Percentiles rank a stretch among this genome's conserved stretches.
phyloP scores from a whole-genome alignment of 257 asterid genomes.

The Lantana camara region DNA sequence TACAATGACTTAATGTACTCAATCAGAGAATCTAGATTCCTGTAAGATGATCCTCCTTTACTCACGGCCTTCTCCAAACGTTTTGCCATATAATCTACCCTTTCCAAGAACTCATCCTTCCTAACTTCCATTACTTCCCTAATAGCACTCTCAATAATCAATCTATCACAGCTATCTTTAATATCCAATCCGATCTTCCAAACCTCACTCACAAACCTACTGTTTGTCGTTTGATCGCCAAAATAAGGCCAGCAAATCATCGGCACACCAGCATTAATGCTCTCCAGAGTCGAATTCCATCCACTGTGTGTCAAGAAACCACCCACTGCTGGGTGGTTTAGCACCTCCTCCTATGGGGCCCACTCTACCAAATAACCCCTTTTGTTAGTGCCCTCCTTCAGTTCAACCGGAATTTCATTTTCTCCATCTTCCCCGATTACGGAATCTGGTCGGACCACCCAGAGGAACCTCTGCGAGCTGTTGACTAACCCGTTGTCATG shows the following conservation, averaged over 20 bases:
- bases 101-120: constrained; percentile 33
- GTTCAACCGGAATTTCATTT: constrained; percentile 10
- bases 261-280: constrained; percentile 27
- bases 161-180: constrained; percentile 36
- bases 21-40: constrained; percentile 22
- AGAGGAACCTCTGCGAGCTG: constrained; percentile 34
- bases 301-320: constrained; percentile 43
- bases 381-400: constrained; percentile 21
- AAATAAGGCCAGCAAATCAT: constrained; percentile 46
- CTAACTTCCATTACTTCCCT: constrained; percentile 36
- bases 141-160: constrained; percentile 22
- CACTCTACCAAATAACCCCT: constrained; percentile 39
- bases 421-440: background rate
- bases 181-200: constrained; percentile 47
- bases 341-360: constrained; percentile 39
- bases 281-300: constrained; percentile 44
- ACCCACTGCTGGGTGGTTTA: constrained; percentile 30
- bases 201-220: constrained; percentile 41
- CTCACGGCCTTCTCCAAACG: constrained; percentile 18
- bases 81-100: constrained; percentile 19
- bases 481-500: constrained; percentile 34
- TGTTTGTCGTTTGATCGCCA: constrained; percentile 32
- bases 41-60: constrained; percentile 33
- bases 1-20: constrained; percentile 20
- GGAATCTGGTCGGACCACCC: constrained; percentile 30